Evolutionary conservation across 805 yeast species (phyloP).

Genomic region (Nakazawaea peltata): DNA sequence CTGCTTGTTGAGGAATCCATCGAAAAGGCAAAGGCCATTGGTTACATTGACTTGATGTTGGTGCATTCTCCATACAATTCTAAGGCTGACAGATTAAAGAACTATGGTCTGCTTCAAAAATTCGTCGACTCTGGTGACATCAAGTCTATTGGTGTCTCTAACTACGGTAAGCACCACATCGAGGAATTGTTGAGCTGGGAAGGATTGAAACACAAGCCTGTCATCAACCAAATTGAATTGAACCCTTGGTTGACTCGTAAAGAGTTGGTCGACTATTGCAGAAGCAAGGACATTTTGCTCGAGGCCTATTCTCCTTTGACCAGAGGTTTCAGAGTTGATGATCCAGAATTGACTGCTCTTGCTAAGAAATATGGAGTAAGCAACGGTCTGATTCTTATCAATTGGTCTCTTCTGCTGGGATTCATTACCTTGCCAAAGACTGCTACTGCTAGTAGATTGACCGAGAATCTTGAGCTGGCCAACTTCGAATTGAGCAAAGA

Average conservation of each 20-base stretch:
- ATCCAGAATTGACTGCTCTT: constrained; percentile 33
- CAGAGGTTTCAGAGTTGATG: constrained; percentile 38
- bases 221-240: constrained; percentile 43
- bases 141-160: constrained; percentile 55
- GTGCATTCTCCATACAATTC: constrained; percentile 47
- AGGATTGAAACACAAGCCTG: constrained; percentile 34
- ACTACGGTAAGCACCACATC: constrained; percentile 52
- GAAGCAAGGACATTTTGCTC: constrained; percentile 35
- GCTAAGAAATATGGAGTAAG: constrained; percentile 40
- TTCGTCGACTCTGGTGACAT: constrained; percentile 42
- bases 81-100: constrained; percentile 32
- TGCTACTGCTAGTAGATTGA: constrained; percentile 24
- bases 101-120: constrained; percentile 52
- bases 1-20: constrained; percentile 34
- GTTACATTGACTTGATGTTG: constrained; percentile 46
- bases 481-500: constrained; percentile 32
- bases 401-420: constrained; percentile 65
- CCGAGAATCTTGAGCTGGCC: constrained; percentile 32
- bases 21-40: constrained; percentile 32
- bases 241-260: constrained; percentile 42
- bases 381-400: constrained; percentile 52
- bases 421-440: constrained; percentile 35
- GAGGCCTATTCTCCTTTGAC: constrained; percentile 67
- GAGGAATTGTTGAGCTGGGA: constrained; percentile 43
- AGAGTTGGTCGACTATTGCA: constrained; percentile 36